Evolutionary conservation across 768 basidiomycete genomes (phyloP).

Genomic region (Tulasnella sp.): DNA sequence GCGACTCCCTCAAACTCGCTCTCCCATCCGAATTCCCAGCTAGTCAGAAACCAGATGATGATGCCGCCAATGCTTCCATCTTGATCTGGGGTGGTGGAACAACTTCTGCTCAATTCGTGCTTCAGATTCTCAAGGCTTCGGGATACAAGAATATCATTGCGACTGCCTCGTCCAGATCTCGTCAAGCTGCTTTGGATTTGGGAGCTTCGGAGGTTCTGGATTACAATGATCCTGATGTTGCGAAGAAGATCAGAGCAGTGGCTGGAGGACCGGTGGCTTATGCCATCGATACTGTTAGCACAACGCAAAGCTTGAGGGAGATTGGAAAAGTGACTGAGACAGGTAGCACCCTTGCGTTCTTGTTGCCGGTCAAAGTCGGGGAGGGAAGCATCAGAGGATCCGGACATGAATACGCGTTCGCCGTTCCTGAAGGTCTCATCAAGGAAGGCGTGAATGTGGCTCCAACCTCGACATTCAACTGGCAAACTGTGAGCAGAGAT

Average conservation of each 20-base stretch:
- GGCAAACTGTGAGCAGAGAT: constrained; percentile 2
- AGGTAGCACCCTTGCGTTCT: constrained; percentile 31
- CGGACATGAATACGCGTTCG: not conserved
- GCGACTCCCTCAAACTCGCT: constrained; percentile 26
- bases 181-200: constrained; percentile 29
- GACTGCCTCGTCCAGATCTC: constrained; percentile 32
- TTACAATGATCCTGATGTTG: constrained; percentile 30
- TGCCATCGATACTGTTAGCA: constrained; percentile 32
- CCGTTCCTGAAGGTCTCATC: not conserved
- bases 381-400: constrained; percentile 24
- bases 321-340: constrained; percentile 29
- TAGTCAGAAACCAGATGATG: constrained; percentile 22
- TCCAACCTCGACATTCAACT: constrained; percentile 5
- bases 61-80: constrained; percentile 26
- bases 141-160: constrained; percentile 34
- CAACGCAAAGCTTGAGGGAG: constrained; percentile 27
- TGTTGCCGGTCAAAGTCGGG: constrained; percentile 34
- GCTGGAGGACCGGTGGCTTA: constrained; percentile 26
- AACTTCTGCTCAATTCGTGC: constrained; percentile 29
- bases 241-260: constrained; percentile 27
- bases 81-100: constrained; percentile 37
- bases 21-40: constrained; percentile 29
- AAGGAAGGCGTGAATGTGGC: not conserved
- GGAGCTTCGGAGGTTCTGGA: constrained; percentile 34
- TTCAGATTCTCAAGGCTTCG: constrained; percentile 32